Base-by-base conservation (phyloP, 2,329 filamentous ascomycete genomes). In the Xylaria arbuscula region DNA sequence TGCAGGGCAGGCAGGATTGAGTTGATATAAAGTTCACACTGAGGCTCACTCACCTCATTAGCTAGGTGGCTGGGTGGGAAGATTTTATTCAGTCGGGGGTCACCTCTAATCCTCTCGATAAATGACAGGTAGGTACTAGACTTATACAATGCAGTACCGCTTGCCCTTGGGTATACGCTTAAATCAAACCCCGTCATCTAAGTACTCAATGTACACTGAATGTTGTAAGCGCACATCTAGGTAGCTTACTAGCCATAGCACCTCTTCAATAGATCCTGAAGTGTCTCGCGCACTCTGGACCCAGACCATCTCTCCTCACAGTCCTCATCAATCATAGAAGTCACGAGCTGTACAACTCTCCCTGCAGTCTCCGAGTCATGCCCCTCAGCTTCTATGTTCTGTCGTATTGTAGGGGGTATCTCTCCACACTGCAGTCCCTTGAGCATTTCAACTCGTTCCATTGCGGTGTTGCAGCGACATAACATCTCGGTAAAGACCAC, bases 401-500 rank as follows among this genome's bases (percentile, higher is more conserved):
- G 42, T 53, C 60, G 60, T 34, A 77, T 62, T 6, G 60, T 62
- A 9, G 24, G 40, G 5, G 76, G 75, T 10, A 76, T 15, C 15
- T 62, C 51, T 1, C 76, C 76, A 10, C 28, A 57, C 66, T 78
- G 76, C 19, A 77, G 42, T 1, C 66, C 70, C 42, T 73, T 72
- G 9, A 78, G 72, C 66, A 76, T 75, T 19, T 74, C 70, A 10
- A 72, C 76, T 19, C 84, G 81, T 70, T 86, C 84, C 82, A 86
- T 86, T 38, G 81, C 83, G 0, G 85, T 87, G 58, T 78, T 78
- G 61, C 90, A 86, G 8, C 78, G 81, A 70, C 85, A 88, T 6
- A 90, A 72, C 70, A 90, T 82, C 77, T 91, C 89, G 50, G 90
- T 86, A 0, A 88, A 79, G 8, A 90, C 85, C 10, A 90, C 84